Percentiles rank a stretch among this genome's conserved stretches.
These are phyloP conservation scores for Cystobasidiaceae sp. DNA, from an alignment of 1,284 basidiomycete genomes.

Conservation along the genomic window DNA sequence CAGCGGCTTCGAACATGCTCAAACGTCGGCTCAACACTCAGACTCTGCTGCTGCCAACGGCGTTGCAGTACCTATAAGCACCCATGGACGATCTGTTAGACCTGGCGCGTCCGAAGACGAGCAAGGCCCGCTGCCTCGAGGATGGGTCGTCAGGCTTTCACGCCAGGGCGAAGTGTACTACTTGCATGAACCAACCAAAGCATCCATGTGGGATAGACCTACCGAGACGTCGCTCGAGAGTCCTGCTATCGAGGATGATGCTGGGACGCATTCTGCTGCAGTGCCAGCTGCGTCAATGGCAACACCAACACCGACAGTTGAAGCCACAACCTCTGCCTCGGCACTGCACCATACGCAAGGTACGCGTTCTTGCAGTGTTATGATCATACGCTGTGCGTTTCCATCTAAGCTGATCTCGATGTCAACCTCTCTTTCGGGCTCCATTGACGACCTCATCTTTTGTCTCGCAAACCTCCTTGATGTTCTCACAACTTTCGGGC, in stretches of 20 bases:
- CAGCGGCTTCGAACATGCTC: not conserved
- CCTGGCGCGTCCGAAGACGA: too few species aligned
- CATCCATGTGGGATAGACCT: conserved; percentile 16
- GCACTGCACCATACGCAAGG: not conserved
- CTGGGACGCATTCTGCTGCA: not conserved
- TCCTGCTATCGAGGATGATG: not conserved
- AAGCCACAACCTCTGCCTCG: too few species aligned
- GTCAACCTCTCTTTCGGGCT: too few species aligned
- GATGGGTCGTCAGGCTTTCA: conserved; percentile 19
- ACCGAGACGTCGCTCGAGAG: not conserved
- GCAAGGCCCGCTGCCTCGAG: conserved; percentile 5
- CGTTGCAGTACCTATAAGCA: not conserved
- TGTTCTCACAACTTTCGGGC: too few species aligned
- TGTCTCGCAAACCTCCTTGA: too few species aligned
- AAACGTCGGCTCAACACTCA: not conserved
- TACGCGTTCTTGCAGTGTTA: too few species aligned
- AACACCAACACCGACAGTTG: not conserved
- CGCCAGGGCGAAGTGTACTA: conserved; percentile 25
- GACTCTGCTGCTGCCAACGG: not conserved
- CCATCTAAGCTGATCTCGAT: too few species aligned
- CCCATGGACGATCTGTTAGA: not conserved
- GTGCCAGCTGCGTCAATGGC: not conserved
- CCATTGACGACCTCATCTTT: too few species aligned
- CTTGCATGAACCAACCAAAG: conserved; percentile 2
- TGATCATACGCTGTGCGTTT: too few species aligned